Evolutionary conservation across 768 basidiomycete genomes (phyloP).

Genomic region (Calvatia gigantea): DNA sequence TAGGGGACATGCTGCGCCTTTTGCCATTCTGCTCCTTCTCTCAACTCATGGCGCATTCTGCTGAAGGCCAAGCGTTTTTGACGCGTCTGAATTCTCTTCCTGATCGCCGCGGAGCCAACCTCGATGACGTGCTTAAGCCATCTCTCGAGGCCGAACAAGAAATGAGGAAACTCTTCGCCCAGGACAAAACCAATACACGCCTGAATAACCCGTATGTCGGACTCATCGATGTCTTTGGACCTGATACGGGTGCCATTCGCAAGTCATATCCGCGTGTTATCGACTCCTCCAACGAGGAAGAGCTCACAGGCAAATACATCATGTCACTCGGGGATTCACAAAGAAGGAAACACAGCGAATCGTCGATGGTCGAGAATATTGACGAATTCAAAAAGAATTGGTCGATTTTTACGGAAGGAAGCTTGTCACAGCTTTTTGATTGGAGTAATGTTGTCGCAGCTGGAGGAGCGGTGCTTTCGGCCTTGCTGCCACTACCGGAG

Average conservation of each 20-base stretch:
- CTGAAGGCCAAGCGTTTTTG: constrained; percentile 14
- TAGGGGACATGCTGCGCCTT: neutral
- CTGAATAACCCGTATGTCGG: constrained; percentile 50
- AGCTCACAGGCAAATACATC: constrained; percentile 45
- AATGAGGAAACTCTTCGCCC: constrained; percentile 53
- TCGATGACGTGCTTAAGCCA: constrained; percentile 45
- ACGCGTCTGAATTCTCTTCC: constrained; percentile 11
- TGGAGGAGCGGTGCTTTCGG: constrained; percentile 59
- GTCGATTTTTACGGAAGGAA: constrained; percentile 60
- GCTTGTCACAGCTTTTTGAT: constrained; percentile 52
- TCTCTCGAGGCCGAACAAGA: constrained; percentile 55
- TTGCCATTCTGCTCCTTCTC: neutral
- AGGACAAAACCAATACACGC: constrained; percentile 41
- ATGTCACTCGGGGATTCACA: constrained; percentile 45
- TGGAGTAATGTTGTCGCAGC: constrained; percentile 66
- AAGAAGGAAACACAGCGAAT: constrained; percentile 47
- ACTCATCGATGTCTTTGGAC: constrained; percentile 56
- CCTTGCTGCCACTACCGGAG: constrained; percentile 48
- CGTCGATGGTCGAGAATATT: constrained; percentile 43
- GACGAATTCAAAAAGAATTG: constrained; percentile 65
- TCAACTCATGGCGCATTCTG: constrained; percentile 13
- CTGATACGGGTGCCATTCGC: constrained; percentile 39
- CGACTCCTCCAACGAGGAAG: constrained; percentile 32
- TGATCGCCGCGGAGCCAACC: constrained; percentile 25
- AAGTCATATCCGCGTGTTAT: constrained; percentile 50